Conservation (phyloP, 257 asterid species). For the Nicotiana knightiana region DNA sequence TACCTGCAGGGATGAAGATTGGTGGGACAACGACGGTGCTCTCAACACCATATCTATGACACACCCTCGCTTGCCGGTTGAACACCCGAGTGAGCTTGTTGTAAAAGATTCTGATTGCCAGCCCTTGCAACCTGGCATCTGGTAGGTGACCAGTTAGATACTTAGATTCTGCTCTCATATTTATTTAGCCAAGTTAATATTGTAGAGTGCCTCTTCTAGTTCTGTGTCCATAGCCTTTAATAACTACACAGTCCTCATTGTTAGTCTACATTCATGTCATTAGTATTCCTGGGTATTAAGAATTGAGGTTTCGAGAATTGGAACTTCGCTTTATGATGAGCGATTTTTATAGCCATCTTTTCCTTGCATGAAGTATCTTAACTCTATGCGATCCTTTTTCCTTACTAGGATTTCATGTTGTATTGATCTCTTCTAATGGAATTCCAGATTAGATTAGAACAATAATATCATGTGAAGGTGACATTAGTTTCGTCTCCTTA, state of each 20-base stretch:
- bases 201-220: neutral
- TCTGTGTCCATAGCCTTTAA: neutral
- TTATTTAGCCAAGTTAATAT: neutral
- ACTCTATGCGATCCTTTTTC: neutral
- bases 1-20: constrained; percentile 76
- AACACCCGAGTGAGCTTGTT: constrained; percentile 62
- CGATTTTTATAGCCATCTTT: neutral
- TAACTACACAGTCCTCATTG: neutral
- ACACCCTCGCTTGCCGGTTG: constrained; percentile 87
- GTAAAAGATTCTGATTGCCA: constrained; percentile 79
- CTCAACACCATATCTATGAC: constrained; percentile 97
- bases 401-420: too few species aligned
- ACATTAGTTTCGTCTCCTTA: too few species aligned
- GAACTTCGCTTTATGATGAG: neutral
- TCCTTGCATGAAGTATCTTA: neutral
- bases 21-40: constrained; percentile 99
- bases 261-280: neutral
- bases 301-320: neutral
- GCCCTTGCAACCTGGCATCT: constrained; percentile 83
- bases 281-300: neutral
- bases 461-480: too few species aligned
- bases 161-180: neutral
- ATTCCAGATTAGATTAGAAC: too few species aligned
- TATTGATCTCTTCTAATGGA: too few species aligned
- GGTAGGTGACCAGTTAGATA: constrained; percentile 37